phyloP scores from a whole-genome alignment of 2,329 filamentous ascomycete genomes.

The Trichoderma asperellum region DNA sequence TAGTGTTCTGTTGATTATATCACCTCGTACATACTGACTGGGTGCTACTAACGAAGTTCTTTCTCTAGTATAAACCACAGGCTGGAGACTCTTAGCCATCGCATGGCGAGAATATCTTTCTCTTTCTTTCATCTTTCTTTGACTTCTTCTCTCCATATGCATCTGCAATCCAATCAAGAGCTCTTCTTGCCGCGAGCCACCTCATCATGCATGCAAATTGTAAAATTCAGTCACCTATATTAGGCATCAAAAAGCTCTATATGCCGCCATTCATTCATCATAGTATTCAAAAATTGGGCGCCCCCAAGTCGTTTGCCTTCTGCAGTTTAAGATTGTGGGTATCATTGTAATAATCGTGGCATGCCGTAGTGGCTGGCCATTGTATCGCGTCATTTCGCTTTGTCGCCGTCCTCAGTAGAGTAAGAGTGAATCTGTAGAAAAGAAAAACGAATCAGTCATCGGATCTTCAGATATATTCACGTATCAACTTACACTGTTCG shows the following conservation, averaged over 20 bases:
- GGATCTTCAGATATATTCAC: too few relatives aligned
- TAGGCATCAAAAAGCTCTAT: not conserved
- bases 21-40: not conserved
- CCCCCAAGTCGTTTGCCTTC: not conserved
- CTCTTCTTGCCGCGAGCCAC: not conserved
- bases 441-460: not conserved
- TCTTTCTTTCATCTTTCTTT: not conserved
- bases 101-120: not conserved
- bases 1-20: too few relatives aligned
- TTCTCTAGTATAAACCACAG: too few relatives aligned
- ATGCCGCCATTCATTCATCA: not conserved
- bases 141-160: not conserved
- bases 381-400: not conserved
- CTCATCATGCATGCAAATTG: not conserved
- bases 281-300: not conserved
- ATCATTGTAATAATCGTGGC: constrained; percentile 13
- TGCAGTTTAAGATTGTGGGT: not conserved
- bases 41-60: not conserved
- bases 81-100: not conserved
- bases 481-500: constrained; percentile 59
- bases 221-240: not conserved
- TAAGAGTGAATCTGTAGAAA: constrained; percentile 31
- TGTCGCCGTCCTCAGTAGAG: not conserved
- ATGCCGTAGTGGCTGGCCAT: not conserved
- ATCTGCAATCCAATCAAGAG: not conserved